Evolutionary conservation across 768 basidiomycete genomes (phyloP).

Genomic region (Mycena belliarum): DNA sequence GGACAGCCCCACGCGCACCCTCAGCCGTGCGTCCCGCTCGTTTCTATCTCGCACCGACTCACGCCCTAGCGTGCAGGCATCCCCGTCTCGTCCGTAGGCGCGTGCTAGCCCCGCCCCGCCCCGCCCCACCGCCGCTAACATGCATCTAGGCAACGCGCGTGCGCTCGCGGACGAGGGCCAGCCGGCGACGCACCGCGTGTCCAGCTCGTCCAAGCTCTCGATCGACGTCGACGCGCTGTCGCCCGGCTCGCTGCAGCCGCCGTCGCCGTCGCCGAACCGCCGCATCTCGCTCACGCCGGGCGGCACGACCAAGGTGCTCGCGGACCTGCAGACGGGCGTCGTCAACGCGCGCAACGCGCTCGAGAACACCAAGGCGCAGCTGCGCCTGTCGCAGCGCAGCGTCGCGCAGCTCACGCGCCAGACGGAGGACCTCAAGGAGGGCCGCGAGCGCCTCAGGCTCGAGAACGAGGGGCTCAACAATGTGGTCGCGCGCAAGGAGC

Average conservation of each 20-base stretch:
- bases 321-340: conserved; percentile 84
- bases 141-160: conserved; percentile 73
- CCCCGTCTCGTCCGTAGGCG: conserved; percentile 77
- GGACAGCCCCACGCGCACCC: conserved; percentile 73
- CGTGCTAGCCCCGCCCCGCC: conserved; percentile 31
- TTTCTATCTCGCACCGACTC: neutral
- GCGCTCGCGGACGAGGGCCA: conserved; percentile 77
- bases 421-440: conserved; percentile 88
- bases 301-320: conserved; percentile 85
- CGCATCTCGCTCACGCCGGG: conserved; percentile 69
- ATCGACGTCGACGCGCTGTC: conserved; percentile 38
- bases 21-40: conserved; percentile 64
- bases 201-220: conserved; percentile 30
- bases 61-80: conserved; percentile 49
- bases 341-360: conserved; percentile 76
- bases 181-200: conserved; percentile 35
- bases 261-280: conserved; percentile 51
- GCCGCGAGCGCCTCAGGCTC: conserved; percentile 73
- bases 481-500: conserved; percentile 85
- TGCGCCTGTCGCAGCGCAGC: conserved; percentile 77
- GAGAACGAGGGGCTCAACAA: conserved; percentile 90
- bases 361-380: conserved; percentile 83
- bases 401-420: conserved; percentile 84
- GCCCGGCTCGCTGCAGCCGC: conserved; percentile 35
- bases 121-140: too few species aligned